phyloP scores from a whole-genome alignment of 768 basidiomycete genomes.

The Leccinum incarnatum region DNA sequence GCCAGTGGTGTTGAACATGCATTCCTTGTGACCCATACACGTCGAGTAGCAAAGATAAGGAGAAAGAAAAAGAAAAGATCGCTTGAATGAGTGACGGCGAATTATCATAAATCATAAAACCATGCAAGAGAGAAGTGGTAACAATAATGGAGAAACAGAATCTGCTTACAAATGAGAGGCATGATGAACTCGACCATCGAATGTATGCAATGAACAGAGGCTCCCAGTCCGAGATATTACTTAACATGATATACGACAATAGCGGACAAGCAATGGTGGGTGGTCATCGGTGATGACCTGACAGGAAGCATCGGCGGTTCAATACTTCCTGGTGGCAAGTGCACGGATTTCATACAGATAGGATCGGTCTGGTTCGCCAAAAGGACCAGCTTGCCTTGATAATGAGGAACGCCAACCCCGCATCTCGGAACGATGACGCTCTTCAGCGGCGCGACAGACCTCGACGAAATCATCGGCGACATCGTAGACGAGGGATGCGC shows the following conservation, averaged over 20 bases:
- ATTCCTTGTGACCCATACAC: constrained; percentile 38
- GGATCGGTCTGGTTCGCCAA: constrained; percentile 52
- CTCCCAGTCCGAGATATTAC: constrained; percentile 20
- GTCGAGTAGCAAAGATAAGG: constrained; percentile 25
- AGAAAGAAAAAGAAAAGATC: constrained; percentile 9
- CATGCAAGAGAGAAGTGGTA: constrained; percentile 23
- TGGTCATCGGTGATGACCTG: constrained; percentile 1
- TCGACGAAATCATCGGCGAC: constrained; percentile 73
- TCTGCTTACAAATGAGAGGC: constrained; percentile 29
- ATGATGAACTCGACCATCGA: constrained; percentile 19
- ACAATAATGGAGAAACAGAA: constrained; percentile 27
- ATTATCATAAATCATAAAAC: constrained; percentile 30
- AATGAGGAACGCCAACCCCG: constrained; percentile 61
- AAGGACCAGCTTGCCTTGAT: constrained; percentile 22
- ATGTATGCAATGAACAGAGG: constrained; percentile 21
- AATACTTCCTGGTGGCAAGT: constrained; percentile 83
- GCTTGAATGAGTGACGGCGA: constrained; percentile 22
- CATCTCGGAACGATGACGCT: constrained; percentile 80
- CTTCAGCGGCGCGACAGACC: constrained; percentile 73
- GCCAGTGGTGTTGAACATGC: constrained; percentile 30
- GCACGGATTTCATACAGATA: constrained; percentile 80
- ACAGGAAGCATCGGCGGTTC: constrained; percentile 21
- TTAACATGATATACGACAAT: constrained; percentile 14
- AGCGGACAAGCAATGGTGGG: neutral
- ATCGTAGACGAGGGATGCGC: constrained; percentile 75